Evolutionary conservation across 1,139 yeast species (phyloP), one percentile per base, ranked within the genome.

Genomic region (Scheffersomyces stambukii): DNA sequence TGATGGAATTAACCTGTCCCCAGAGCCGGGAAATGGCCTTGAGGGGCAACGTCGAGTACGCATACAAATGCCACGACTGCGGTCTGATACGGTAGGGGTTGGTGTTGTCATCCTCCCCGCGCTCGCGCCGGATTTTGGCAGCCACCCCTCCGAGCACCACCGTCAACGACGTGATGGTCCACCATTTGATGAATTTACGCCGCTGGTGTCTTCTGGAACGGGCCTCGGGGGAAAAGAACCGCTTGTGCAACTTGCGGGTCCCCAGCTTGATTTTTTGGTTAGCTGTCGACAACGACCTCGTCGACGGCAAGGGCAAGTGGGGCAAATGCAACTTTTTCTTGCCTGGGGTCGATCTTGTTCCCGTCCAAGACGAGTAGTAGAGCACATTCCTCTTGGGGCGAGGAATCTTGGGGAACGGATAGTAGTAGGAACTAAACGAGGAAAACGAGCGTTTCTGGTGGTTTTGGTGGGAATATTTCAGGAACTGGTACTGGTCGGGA

Each of bases 11-110:
- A 37, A 91, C 75, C 44, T 75, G 77, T 16, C 99, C 99, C 99
- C 99, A 93, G 28, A 89, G 60, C 36, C 98, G 72, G 1, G 96
- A 88, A 28, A 88, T 70, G 4, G 96, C 85, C 50, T 91, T 88
- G 49, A 93, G 70, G 1, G 99, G 99, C 23, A 93, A 67, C 2
- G 96, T 82, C 4, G 89, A 79, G 54, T 91, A 89, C 14, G 93
- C 83, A 48, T 85, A 88, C 35, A 89, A 75, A 25, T 82, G 79
- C 96, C 96, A 86, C 14, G 93, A 81, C 43, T 81, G 77, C 24
- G 64, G 89, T 63, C 57, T 77, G 59, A 62, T 70, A 46, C 52
- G 69, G 60, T 63, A 60, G 27, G 61, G 64, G 38, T 66, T 62
- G 11, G 54, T 58, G 8, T 59, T 63, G 19, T 50, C 61, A 7